phyloP scores from a whole-genome alignment of 164 flowering plant species.

The Liriodendron chinense region DNA sequence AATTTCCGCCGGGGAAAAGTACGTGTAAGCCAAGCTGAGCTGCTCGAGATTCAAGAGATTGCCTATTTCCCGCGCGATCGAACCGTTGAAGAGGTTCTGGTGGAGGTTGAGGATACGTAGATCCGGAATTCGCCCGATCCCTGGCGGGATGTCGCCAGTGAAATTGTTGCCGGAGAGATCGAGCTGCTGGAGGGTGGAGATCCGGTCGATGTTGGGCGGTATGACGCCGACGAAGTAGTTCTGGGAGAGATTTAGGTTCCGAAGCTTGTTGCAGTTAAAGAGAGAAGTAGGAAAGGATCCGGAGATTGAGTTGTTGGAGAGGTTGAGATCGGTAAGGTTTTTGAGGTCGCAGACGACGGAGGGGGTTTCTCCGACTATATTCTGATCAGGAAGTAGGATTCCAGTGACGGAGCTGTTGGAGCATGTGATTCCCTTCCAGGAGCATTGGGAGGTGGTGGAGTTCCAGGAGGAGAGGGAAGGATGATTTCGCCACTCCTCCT shows the following conservation, averaged over 20 bases:
- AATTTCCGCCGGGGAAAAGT: conserved; percentile 33
- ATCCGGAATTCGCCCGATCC: conserved; percentile 37
- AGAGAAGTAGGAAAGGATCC: conserved; percentile 58
- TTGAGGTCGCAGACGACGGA: conserved; percentile 46
- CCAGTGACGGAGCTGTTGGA: conserved; percentile 28
- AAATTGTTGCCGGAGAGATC: conserved; percentile 58
- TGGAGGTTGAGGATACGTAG: conserved; percentile 28
- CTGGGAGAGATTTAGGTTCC: conserved; percentile 49
- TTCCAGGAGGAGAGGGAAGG: conserved; percentile 35
- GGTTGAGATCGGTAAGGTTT: conserved; percentile 39
- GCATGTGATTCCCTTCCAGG: conserved; percentile 45
- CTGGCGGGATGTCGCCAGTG: conserved; percentile 62
- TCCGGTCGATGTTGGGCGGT: conserved; percentile 50
- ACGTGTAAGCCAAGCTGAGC: conserved; percentile 35
- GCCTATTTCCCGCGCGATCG: conserved; percentile 57
- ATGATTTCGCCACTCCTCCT: conserved; percentile 26
- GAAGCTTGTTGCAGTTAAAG: conserved; percentile 53
- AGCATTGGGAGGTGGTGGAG: conserved; percentile 31
- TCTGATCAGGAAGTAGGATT: conserved; percentile 19
- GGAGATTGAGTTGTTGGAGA: conserved; percentile 42
- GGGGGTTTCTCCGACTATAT: conserved; percentile 35
- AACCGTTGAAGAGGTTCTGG: conserved; percentile 48
- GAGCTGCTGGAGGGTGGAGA: conserved; percentile 34
- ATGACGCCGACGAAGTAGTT: conserved; percentile 58
- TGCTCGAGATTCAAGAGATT: conserved; percentile 45